Conservation (phyloP, 2,329 filamentous ascomycete genomes). For the Plectosphaerella cucumerina region DNA sequence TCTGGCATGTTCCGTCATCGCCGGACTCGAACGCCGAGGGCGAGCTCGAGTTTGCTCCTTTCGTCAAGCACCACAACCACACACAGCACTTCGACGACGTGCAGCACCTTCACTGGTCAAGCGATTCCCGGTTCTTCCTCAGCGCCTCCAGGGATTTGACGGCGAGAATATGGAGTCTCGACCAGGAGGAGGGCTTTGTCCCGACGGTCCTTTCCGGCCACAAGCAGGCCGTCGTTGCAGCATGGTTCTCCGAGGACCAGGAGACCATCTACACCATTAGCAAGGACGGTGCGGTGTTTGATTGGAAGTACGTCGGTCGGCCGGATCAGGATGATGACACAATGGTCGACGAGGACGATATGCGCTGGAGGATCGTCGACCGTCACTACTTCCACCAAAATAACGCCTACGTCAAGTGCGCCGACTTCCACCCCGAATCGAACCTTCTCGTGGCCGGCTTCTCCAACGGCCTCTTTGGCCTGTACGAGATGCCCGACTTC, state of each 20-base stretch:
- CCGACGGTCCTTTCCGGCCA: slow-evolving; percentile 90
- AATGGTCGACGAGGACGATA: slow-evolving; percentile 59
- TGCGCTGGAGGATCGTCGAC: slow-evolving; percentile 88
- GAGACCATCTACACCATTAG: slow-evolving; percentile 95
- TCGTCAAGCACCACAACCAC: slow-evolving; percentile 82
- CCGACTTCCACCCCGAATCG: slow-evolving; percentile 80
- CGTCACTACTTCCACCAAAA: slow-evolving; percentile 93
- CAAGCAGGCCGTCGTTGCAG: slow-evolving; percentile 82
- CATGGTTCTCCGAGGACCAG: slow-evolving; percentile 94
- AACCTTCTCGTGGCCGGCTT: slow-evolving; percentile 96
- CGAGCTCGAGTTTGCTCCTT: slow-evolving; percentile 91
- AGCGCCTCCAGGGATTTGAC: slow-evolving; percentile 90
- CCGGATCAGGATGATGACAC: slow-evolving; percentile 53
- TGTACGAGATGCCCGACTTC: slow-evolving; percentile 95
- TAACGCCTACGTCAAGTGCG: slow-evolving; percentile 80
- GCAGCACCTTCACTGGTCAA: slow-evolving; percentile 87
- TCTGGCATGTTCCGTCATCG: slow-evolving; percentile 93
- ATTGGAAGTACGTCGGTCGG: slow-evolving; percentile 78
- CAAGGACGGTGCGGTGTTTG: slow-evolving; percentile 94
- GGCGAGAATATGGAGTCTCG: slow-evolving; percentile 89
- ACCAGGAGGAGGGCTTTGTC: slow-evolving; percentile 80
- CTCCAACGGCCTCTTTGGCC: slow-evolving; percentile 86
- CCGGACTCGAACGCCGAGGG: slow-evolving; percentile 75
- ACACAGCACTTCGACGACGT: slow-evolving; percentile 86
- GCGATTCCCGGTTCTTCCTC: slow-evolving; percentile 92